phyloP scores from a whole-genome alignment of 257 asterid genomes.

The Solanum boliviense region DNA sequence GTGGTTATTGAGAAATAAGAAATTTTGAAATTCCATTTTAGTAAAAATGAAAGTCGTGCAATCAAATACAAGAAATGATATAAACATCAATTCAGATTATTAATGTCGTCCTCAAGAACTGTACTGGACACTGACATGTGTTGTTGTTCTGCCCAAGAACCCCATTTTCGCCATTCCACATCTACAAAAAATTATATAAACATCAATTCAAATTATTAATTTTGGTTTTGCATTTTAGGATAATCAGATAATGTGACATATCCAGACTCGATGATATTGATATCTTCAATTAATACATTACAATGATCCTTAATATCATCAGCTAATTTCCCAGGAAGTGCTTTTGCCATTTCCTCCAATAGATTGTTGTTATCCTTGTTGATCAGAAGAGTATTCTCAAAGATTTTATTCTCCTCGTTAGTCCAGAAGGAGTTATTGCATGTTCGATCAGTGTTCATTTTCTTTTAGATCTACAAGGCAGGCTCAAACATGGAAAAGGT shows the following conservation, averaged over 20 bases:
- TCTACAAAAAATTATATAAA: not conserved
- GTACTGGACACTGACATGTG: slow-evolving; percentile 15
- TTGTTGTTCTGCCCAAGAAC: slow-evolving; percentile 34
- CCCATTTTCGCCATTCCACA: slow-evolving; percentile 6
- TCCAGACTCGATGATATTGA: slow-evolving; percentile 24
- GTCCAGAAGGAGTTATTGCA: no score
- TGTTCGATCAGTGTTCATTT: no score
- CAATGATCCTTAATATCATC: slow-evolving; percentile 30
- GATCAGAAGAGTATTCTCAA: slow-evolving; percentile 26
- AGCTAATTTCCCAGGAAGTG: slow-evolving; percentile 25
- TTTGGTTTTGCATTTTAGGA: not conserved
- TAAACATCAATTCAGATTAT: not conserved
- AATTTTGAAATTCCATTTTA: not conserved
- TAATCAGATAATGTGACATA: slow-evolving; percentile 17
- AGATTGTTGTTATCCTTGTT: slow-evolving; percentile 3
- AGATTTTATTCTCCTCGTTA: slow-evolving; percentile 20
- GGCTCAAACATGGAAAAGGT: no score
- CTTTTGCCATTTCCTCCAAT: slow-evolving; percentile 20
- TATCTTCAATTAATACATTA: slow-evolving; percentile 16
- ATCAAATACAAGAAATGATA: not conserved
- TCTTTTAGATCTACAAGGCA: no score
- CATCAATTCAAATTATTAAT: not conserved
- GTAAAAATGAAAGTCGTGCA: not conserved
- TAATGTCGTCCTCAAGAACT: not conserved
- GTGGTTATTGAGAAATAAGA: not conserved